Evolutionary conservation across 768 basidiomycete genomes (phyloP), one percentile per base, ranked within the genome.

Genomic region (Kwoniella dendrophila): DNA sequence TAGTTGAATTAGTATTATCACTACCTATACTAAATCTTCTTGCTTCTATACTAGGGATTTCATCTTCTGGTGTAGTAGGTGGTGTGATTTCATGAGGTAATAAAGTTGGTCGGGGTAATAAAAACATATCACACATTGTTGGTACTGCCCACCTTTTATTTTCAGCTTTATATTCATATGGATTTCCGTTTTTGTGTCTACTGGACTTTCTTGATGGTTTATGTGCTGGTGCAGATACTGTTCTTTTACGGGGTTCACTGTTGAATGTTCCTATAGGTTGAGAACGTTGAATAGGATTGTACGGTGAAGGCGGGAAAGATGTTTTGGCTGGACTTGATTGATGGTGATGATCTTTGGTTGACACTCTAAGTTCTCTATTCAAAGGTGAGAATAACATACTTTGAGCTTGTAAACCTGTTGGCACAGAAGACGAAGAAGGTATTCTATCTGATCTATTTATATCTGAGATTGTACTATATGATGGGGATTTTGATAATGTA

Each of bases 381-480:
- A 72, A 36, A 27, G 73, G 73, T 5, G 73, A 75, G 60, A 75
- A 75, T 22, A 75, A 60, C 47, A 75, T 60, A 50, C 67, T 72
- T 2, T 67, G 73, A 16, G 60, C 68, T 11, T 59, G 44, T 7
- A 75, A 60, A 20, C 73, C 73, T 34, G 73, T 75, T 33, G 73
- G 73, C n/a, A 75, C 73, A 26, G 71, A 72, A 1, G 67, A 56
- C 4, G 67, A 67, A 10, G 73, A 68, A 12, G 73, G 71, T 3
- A 74, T 50, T 11, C 44, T 41, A 4, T 59, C 45, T 7, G 33
- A 20, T 11, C 18, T 44, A 8, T n/a, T 48, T 6, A 47, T 14
- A 12, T 69, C 60, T 8, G 59, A 38, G 4, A 70, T 26, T 3
- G 66, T 66, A 48, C 38, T 56, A 43, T 66, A 67, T 5, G 69